Base-by-base conservation (phyloP, 495 filamentous ascomycete species). In the Jackrogersella multiformis region DNA sequence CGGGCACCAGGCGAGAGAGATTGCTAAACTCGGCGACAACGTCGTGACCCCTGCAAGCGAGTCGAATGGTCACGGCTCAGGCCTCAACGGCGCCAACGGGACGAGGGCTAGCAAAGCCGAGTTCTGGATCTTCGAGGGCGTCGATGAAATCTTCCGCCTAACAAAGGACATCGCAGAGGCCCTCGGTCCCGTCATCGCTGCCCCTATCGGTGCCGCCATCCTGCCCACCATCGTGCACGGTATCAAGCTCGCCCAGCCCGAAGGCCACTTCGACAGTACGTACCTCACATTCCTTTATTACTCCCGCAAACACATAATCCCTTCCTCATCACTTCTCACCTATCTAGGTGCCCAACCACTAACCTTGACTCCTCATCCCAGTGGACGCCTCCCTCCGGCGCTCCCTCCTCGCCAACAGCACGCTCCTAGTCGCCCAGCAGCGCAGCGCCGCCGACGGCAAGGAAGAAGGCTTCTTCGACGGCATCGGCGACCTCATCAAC, bases 91-190 rank as follows among this genome's bases (percentile, higher is more conserved):
- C 9, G 5, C 34, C 1, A 41, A 28, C 36, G 52, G 23, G 4
- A 16, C 21, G 23, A 56, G 28, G 35, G 10, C 20, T 5, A 16
- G 12, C 45, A 60, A 61, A 9, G 1, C 45, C 45, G 57, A 61
- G 12, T 61, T 52, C 20, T 52, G 57, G 46, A 61, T 60, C 56
- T 60, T 49, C 56, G 56, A 60, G 18, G 56, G 56, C 34, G 44
- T 21, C n/a, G 56, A 60, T 34, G 56, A 60, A 34, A 51, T 60
- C 44, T 30, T 60, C 56, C 18, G 34, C 21, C 44, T 49, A 2
- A 51, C 44, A 6, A 28, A 30, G 20, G 56, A 60, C n/a, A 49
- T 60, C 44, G 56, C 44, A 12, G 21, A 16, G 34, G 21, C 45
- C 5, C 44, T 60, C 5, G 56, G 56, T 21, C 45, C 56, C 13